Percentiles rank a stretch among this genome's conserved stretches.
These are phyloP conservation scores for Saturnispora mendoncae DNA, from an alignment of 805 yeast species.

Conservation along the genomic window DNA sequence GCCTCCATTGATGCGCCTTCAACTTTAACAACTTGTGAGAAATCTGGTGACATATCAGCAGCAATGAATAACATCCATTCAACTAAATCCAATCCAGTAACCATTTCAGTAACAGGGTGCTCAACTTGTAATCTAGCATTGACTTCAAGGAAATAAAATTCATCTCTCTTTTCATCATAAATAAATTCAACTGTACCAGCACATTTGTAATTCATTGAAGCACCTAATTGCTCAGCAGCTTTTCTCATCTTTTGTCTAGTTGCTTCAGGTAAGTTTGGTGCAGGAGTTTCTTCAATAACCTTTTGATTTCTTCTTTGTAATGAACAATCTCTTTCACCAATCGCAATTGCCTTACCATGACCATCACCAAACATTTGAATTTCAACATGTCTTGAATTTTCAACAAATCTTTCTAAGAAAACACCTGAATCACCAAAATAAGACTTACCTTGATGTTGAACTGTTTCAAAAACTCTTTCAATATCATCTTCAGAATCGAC, in stretches of 20 bases:
- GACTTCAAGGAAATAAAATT: conserved; percentile 90
- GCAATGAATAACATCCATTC: conserved; percentile 96
- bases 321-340: conserved; percentile 97
- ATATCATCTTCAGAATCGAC: conserved; percentile 79
- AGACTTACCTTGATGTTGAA: conserved; percentile 86
- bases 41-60: conserved; percentile 81
- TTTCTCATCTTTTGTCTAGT: conserved; percentile 68
- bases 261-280: conserved; percentile 79
- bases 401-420: conserved; percentile 88
- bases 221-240: conserved; percentile 78
- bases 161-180: conserved; percentile 78
- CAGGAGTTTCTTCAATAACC: conserved; percentile 95
- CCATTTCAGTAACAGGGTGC: conserved; percentile 94
- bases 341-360: conserved; percentile 79
- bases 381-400: conserved; percentile 92
- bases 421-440: conserved; percentile 96
- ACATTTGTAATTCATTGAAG: conserved; percentile 81
- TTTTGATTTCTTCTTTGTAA: conserved; percentile 96
- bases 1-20: conserved; percentile 96
- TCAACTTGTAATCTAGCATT: conserved; percentile 96
- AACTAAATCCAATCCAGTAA: conserved; percentile 88
- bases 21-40: conserved; percentile 46
- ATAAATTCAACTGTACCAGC: conserved; percentile 98
- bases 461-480: conserved; percentile 78
- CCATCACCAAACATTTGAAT: conserved; percentile 97